Percentiles rank a stretch among this genome's conserved stretches.
These are phyloP conservation scores for Aspergillus funiculosus DNA, from an alignment of 495 filamentous ascomycete species.

Conservation along the genomic window DNA sequence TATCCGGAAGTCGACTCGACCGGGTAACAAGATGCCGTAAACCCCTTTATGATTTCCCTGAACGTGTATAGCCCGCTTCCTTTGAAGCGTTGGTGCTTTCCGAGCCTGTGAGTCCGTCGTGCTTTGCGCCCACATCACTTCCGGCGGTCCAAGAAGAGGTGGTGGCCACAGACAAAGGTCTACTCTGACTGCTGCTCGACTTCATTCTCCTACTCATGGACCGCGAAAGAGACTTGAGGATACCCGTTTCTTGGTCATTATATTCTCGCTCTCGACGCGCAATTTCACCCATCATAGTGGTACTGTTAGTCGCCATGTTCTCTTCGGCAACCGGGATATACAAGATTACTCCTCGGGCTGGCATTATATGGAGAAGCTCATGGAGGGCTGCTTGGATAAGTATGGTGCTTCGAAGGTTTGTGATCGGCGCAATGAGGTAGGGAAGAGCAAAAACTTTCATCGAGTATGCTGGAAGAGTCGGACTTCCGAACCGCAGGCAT, in stretches of 20 bases:
- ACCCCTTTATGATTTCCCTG: slow-evolving; percentile 16
- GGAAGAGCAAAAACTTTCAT: slow-evolving; percentile 71
- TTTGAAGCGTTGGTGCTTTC: slow-evolving; percentile 3
- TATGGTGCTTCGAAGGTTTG: slow-evolving; percentile 77
- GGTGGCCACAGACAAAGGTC: slow-evolving; percentile 22
- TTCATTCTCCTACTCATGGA: slow-evolving; percentile 35
- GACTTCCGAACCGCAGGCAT: slow-evolving; percentile 68
- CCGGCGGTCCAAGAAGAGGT: slow-evolving; percentile 17
- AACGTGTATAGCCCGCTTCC: background rate
- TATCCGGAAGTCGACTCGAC: slow-evolving; percentile 14
- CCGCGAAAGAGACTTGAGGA: slow-evolving; percentile 33
- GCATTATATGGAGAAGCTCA: slow-evolving; percentile 57
- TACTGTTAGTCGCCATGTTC: slow-evolving; percentile 62
- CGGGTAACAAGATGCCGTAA: slow-evolving; percentile 21
- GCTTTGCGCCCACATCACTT: background rate
- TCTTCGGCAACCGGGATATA: slow-evolving; percentile 66
- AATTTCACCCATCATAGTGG: slow-evolving; percentile 63
- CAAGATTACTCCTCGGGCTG: slow-evolving; percentile 61
- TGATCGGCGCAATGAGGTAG: slow-evolving; percentile 61
- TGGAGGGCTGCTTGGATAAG: slow-evolving; percentile 65
- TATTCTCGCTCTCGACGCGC: slow-evolving; percentile 49
- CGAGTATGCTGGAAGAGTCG: slow-evolving; percentile 72
- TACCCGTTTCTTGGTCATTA: slow-evolving; percentile 27
- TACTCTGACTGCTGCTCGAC: slow-evolving; percentile 27
- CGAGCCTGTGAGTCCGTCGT: background rate